Evolutionary conservation across 306 rosid genomes (phyloP), one percentile per base, ranked within the genome.

Genomic region (Coriaria nepalensis): DNA sequence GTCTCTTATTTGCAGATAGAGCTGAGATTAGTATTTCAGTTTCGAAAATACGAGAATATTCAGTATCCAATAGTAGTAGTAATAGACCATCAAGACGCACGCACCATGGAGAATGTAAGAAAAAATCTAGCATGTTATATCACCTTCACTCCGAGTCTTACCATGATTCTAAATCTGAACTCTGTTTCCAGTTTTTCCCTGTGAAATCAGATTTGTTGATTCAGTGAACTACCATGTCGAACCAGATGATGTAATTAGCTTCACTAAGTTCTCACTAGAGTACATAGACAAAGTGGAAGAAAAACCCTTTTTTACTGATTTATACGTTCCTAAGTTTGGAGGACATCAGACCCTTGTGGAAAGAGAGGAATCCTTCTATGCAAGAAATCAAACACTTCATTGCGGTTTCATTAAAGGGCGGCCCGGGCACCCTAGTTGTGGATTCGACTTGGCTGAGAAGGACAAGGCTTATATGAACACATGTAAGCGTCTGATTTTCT

Each of bases 401-500:
- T 88, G 96, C 60, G 96, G 96, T 67, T 80, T 83, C 72, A 68
- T 78, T 71, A 80, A 65, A 50, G 93, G 76, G 53, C 66, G 78
- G 46, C 66, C 37, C 2, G 81, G 75, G 63, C 57, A 57, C 70
- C 68, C 86, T 14, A 78, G 79, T 74, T 73, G 76, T 56, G 94
- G 94, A 55, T 87, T 80, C 78, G 93, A 87, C 61, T 38, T 87
- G 57, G 65, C 83, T 45, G 81, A 59, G 43, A 78, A 72, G 55
- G 96, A 83, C 56, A 76, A 53, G 67, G 78, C 68, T 29, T 80
- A 71, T 72, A 78, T 87, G 94, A 56, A 47, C 47, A 62, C 39
- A 13, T 87, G 96, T 70, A 76, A 80, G 85, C 80, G n/a, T 87
- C 83, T 11, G 96, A 87, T 66, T 87, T 80, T 67, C 74, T 87